Conservation (phyloP, 228 moss, liverwort and hornwort genomes). For the Sphagnum fallax region DNA sequence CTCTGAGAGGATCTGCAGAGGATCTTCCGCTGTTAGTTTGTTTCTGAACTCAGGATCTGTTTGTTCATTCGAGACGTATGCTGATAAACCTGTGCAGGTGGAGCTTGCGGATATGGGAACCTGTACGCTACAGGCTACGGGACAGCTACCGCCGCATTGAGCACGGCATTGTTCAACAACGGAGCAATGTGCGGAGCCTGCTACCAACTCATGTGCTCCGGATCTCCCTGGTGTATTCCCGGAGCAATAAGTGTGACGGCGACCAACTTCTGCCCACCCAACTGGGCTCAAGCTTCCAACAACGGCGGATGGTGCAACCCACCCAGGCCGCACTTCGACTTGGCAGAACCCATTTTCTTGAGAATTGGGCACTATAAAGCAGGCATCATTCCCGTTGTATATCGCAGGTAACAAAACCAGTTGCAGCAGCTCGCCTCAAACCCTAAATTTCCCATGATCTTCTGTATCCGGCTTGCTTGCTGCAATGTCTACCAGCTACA, state of each 20-base stretch:
- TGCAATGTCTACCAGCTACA: too few relatives aligned
- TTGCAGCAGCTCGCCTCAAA: too few relatives aligned
- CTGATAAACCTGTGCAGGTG: constrained; percentile 10
- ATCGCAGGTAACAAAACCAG: constrained; percentile 32
- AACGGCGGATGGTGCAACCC: constrained; percentile 69
- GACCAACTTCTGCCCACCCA: constrained; percentile 67
- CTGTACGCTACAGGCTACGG: constrained; percentile 46
- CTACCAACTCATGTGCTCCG: constrained; percentile 38
- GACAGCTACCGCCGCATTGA: constrained; percentile 30
- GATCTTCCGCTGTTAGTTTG: too few relatives aligned
- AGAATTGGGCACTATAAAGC: constrained; percentile 33
- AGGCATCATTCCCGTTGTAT: constrained; percentile 41
- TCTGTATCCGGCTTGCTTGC: too few relatives aligned
- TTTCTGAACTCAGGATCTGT: too few relatives aligned
- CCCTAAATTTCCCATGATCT: too few relatives aligned
- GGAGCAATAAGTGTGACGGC: constrained; percentile 45
- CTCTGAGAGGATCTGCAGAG: too few relatives aligned
- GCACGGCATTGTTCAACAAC: constrained; percentile 37
- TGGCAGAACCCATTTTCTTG: constrained; percentile 42
- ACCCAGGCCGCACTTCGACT: constrained; percentile 56
- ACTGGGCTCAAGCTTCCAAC: constrained; percentile 20
- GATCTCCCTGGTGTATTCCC: constrained; percentile 26
- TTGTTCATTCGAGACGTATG: too few relatives aligned
- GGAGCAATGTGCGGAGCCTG: constrained; percentile 62
- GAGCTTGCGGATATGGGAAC: constrained; percentile 49